phyloP scores from a whole-genome alignment of 176 grass and related monocot genomes.

The Avena insularis region DNA sequence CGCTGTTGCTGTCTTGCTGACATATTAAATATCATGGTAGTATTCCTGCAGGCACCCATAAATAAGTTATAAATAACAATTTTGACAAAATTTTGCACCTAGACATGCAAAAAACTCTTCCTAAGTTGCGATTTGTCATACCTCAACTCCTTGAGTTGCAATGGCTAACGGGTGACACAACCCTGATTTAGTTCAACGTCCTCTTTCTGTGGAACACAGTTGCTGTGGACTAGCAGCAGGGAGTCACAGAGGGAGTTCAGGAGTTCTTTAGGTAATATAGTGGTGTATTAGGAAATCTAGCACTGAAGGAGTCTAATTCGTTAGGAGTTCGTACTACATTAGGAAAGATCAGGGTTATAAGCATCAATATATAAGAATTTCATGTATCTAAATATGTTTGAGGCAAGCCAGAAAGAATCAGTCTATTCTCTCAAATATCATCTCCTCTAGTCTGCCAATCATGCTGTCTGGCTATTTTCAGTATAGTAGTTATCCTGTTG shows the following conservation, averaged over 20 bases:
- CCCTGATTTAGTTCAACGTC: constrained; percentile 18
- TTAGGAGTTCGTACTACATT: background rate
- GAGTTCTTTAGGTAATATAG: background rate
- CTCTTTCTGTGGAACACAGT: constrained; percentile 8
- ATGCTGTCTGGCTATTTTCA: background rate
- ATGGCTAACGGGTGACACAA: constrained; percentile 1
- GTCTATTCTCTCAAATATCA: background rate
- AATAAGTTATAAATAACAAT: constrained; percentile 24
- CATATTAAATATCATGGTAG: background rate
- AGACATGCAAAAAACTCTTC: background rate
- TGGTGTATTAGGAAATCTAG: background rate
- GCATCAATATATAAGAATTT: background rate
- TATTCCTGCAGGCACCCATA: constrained; percentile 7
- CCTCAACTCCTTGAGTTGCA: background rate
- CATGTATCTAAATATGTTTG: background rate
- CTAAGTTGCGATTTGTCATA: background rate
- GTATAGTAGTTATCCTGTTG: background rate
- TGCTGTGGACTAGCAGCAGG: background rate
- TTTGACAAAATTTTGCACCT: background rate
- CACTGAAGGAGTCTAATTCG: background rate
- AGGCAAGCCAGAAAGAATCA: background rate
- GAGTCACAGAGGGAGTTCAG: background rate
- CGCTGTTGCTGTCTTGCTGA: too few species aligned
- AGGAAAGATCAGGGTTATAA: background rate
- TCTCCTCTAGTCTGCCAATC: background rate